Percentiles rank a stretch among this genome's conserved stretches.
phyloP scores from a whole-genome alignment of 2,329 filamentous ascomycete species.

The Immersiporthe knoxdaviesiana region DNA sequence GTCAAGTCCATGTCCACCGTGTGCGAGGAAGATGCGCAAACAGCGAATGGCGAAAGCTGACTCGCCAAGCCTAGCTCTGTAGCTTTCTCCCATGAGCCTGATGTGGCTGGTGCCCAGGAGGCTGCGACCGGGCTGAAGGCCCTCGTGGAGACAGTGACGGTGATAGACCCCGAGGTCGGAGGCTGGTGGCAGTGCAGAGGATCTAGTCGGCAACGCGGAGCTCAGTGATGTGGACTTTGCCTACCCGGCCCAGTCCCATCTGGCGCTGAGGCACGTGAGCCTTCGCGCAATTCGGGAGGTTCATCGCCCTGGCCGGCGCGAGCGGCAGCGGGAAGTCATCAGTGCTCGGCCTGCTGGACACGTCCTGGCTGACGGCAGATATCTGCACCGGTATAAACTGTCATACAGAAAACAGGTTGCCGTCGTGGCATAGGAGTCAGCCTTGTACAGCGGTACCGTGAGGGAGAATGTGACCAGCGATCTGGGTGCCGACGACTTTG shows the following conservation, averaged over 20 bases:
- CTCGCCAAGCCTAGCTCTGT: background rate
- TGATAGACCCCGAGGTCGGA: background rate
- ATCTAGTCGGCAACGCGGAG: background rate
- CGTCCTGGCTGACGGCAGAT: background rate
- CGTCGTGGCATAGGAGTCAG: background rate
- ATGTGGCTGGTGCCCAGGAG: background rate
- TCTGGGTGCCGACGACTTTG: background rate
- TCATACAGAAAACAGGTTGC: background rate
- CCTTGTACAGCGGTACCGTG: background rate
- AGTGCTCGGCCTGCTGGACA: background rate
- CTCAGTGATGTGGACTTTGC: background rate
- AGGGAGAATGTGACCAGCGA: background rate
- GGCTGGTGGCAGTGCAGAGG: too few relatives aligned
- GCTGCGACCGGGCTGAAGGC: background rate
- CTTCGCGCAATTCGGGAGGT: background rate
- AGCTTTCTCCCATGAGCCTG: background rate
- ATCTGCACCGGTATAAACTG: background rate
- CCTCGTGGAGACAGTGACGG: background rate
- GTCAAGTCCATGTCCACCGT: background rate
- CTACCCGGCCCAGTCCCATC: background rate
- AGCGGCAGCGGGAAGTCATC: background rate
- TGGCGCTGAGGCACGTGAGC: background rate
- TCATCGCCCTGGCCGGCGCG: background rate
- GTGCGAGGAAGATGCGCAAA: background rate
- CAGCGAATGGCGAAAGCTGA: background rate